Evolutionary conservation across 1,284 basidiomycete species (phyloP), one percentile per base, ranked within the genome.

Genomic region (Ceratobasidium papillatum): DNA sequence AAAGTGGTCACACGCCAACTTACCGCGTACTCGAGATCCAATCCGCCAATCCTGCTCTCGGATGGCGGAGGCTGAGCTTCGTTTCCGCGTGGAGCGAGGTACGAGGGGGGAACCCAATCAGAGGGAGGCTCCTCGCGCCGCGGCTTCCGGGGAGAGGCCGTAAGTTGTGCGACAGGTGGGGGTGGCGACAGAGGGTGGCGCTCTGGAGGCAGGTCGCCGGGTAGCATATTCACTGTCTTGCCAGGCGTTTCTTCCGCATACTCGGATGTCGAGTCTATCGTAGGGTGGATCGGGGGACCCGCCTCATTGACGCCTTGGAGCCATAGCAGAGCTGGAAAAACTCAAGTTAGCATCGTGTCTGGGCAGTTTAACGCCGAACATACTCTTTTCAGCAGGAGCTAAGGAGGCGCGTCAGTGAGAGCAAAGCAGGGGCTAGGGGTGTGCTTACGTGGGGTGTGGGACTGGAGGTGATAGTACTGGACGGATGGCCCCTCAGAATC

Each of bases 341-440:
- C 49, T 30, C 38, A 32, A 54, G 59, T 62, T 27, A 62, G 41
- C 25, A 22, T 12, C 30, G 30, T 17, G 30, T 59, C 7, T 36
- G 2, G 7, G 25, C 3, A 22, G 19, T 25, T 3, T 17, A 36
- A 19, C 27, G 34, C 12, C 54, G 17, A n/a, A 27, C 66, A 25
- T 58, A 69, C 66, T 69, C 52, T 69, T 69, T 38, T 69, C 66
- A n/a, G 66, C 66, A 58, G 66, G 66, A 11, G 66, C 66, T 69
- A 36, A 36, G 25, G 52, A 36, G 36, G 54, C 66, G 51, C 51
- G 66, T 69, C 54, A 69, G 66, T 41, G 47, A 34, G 4, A 36
- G 7, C 2, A 49, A 12, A 11, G n/a, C 41, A 47, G 38, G 32
- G 54, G 30, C 22, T 19, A 58, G 54, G 49, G 59, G 19, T 41